These are phyloP conservation scores for Didymella segeticola DNA, from an alignment of 2,329 filamentous ascomycete species.

Conservation along the genomic window DNA sequence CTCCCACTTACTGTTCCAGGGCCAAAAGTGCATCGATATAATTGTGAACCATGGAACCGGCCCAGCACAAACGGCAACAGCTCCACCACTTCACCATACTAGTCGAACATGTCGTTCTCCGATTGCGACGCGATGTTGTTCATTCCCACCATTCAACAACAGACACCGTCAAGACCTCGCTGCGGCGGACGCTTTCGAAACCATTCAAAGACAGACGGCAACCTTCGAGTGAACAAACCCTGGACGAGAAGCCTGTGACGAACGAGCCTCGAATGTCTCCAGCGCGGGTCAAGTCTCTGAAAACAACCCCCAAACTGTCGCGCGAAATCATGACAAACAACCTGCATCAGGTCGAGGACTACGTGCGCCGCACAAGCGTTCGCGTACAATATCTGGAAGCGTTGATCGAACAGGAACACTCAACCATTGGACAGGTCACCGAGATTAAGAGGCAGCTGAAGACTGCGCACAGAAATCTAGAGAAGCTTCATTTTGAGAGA, in stretches of 20 bases:
- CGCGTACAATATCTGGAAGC: conserved; percentile 25
- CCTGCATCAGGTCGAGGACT: conserved; percentile 12
- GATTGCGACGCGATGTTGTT: conserved; percentile 11
- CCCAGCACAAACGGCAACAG: conserved; percentile 16
- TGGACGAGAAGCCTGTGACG: neutral
- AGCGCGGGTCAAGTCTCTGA: conserved; percentile 1
- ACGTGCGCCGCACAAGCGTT: conserved; percentile 20
- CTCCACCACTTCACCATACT: conserved; percentile 16
- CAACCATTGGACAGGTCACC: conserved; percentile 22
- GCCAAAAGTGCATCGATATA: neutral
- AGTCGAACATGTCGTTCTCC: conserved; percentile 18
- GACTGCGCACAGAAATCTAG: conserved; percentile 28
- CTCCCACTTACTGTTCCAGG: conserved; percentile 13
- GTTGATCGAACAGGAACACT: conserved; percentile 21
- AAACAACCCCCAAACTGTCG: conserved; percentile 10
- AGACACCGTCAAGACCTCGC: conserved; percentile 1
- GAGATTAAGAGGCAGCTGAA: conserved; percentile 32
- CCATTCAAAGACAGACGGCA: conserved; percentile 13
- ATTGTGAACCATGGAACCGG: conserved; percentile 18
- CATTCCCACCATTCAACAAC: conserved; percentile 9
- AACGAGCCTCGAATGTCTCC: neutral
- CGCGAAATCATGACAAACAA: conserved; percentile 17
- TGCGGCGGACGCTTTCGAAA: conserved; percentile 12
- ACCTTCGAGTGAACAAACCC: neutral
- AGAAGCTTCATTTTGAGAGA: conserved; percentile 26